A percentile compares a stretch with the other conserved stretches of the same genome.
Evolutionary conservation across 192 early-diverging fungal species (phyloP).

Genomic region (Linnemannia hyalina): DNA sequence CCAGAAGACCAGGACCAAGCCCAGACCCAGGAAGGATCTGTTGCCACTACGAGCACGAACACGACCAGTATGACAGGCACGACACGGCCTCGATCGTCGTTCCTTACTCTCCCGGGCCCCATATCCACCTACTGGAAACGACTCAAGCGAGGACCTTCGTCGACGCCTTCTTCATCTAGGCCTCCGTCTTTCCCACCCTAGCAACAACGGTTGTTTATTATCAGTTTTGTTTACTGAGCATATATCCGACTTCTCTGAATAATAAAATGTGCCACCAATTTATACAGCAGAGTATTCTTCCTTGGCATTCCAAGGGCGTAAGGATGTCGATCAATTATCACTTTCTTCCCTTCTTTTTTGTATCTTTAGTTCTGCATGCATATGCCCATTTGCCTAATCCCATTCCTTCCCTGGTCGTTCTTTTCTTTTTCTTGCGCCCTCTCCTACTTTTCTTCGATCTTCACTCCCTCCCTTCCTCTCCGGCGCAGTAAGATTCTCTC

Average conservation of each 20-base stretch:
- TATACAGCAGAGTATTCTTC: neutral
- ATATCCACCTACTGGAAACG: conserved; percentile 7
- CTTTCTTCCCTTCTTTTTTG: neutral
- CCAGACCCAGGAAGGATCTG: neutral
- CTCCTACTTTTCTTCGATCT: neutral
- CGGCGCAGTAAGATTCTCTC: neutral
- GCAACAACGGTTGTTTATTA: neutral
- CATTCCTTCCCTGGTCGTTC: neutral
- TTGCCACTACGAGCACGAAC: neutral
- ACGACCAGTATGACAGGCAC: neutral
- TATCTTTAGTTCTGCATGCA: neutral
- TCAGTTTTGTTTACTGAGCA: no score
- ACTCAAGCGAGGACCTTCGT: neutral
- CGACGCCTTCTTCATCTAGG: neutral
- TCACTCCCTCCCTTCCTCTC: neutral
- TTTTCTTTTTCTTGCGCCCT: neutral
- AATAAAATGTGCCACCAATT: neutral
- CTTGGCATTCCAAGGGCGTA: no score
- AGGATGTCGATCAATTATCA: neutral
- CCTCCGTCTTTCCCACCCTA: neutral
- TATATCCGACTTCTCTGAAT: no score
- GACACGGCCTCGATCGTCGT: neutral
- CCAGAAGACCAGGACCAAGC: neutral
- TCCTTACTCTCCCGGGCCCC: neutral
- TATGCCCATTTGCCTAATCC: neutral